These are phyloP conservation scores for Dendrobium catenatum DNA, from an alignment of 106 monocot species.

Conservation along the genomic window DNA sequence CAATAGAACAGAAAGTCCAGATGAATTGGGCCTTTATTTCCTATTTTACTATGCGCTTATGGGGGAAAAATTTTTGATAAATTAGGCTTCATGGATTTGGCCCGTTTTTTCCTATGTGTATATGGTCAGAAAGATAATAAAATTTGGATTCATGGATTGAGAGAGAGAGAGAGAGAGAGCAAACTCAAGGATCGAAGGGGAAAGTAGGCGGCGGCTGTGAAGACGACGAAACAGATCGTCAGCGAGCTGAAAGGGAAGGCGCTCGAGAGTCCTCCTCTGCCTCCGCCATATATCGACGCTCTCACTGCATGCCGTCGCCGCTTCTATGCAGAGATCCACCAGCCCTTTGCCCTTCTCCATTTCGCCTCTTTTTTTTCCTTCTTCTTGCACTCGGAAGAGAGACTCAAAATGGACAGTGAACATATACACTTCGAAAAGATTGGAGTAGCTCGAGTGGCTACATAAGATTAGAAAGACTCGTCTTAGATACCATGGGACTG, in stretches of 20 bases:
- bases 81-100: background rate
- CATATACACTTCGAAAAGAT: too few species aligned
- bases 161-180: constrained; percentile 18
- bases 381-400: background rate
- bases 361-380: background rate
- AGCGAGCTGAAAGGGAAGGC: constrained; percentile 71
- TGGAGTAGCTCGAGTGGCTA: too few species aligned
- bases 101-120: background rate
- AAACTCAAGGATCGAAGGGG: constrained; percentile 75
- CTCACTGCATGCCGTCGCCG: constrained; percentile 31
- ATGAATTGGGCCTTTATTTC: background rate
- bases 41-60: too few species aligned
- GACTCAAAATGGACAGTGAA: too few species aligned
- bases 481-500: too few species aligned
- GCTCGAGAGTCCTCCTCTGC: constrained; percentile 80
- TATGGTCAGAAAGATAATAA: background rate
- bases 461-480: too few species aligned
- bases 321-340: constrained; percentile 59
- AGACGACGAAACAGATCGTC: constrained; percentile 70
- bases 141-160: background rate
- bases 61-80: background rate
- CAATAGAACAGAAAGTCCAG: background rate
- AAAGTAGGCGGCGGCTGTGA: constrained; percentile 57
- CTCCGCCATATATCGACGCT: constrained; percentile 83
- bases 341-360: constrained; percentile 11